Evolutionary conservation across 2,329 filamentous ascomycete genomes (phyloP).

Genomic region (Teratosphaeria destructans): DNA sequence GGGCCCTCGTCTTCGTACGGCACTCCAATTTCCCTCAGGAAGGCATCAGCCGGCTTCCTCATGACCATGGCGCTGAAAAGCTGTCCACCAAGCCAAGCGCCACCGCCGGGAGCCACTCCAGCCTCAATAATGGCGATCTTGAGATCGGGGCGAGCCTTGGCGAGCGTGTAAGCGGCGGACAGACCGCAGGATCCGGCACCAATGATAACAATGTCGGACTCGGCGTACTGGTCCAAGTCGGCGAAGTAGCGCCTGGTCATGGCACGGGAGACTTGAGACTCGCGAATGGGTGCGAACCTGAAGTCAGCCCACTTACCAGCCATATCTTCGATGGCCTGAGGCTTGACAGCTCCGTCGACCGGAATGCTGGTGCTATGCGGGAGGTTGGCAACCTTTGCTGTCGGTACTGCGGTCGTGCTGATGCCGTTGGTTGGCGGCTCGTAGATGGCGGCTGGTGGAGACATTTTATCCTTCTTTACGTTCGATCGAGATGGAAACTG

Average conservation of each 20-base stretch:
- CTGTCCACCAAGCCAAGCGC: constrained; percentile 87
- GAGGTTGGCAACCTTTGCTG: constrained; percentile 37
- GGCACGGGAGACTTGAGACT: constrained; percentile 79
- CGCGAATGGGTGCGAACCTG: constrained; percentile 75
- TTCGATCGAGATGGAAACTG: constrained; percentile 22
- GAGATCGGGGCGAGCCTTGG: constrained; percentile 73
- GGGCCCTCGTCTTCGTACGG: constrained; percentile 74
- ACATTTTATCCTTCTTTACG: constrained; percentile 49
- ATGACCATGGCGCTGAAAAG: constrained; percentile 94
- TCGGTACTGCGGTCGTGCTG: constrained; percentile 34
- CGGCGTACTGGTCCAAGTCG: constrained; percentile 79
- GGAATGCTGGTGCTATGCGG: constrained; percentile 26
- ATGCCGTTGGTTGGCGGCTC: constrained; percentile 32
- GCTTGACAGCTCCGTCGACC: constrained; percentile 32
- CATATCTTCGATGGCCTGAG: constrained; percentile 53
- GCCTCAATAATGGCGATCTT: constrained; percentile 89
- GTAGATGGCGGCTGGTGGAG: constrained; percentile 59
- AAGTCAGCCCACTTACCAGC: constrained; percentile 72
- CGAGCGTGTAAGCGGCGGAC: constrained; percentile 73
- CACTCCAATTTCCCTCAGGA: constrained; percentile 70
- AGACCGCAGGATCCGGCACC: constrained; percentile 84
- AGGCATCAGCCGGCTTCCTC: constrained; percentile 81
- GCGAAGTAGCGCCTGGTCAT: constrained; percentile 91
- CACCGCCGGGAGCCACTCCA: constrained; percentile 74
- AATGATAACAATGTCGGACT: constrained; percentile 88